Evolutionary conservation across 2,329 filamentous ascomycete species (phyloP), one percentile per base, ranked within the genome.

Genomic region (Chrysosporium keratinophilum): DNA sequence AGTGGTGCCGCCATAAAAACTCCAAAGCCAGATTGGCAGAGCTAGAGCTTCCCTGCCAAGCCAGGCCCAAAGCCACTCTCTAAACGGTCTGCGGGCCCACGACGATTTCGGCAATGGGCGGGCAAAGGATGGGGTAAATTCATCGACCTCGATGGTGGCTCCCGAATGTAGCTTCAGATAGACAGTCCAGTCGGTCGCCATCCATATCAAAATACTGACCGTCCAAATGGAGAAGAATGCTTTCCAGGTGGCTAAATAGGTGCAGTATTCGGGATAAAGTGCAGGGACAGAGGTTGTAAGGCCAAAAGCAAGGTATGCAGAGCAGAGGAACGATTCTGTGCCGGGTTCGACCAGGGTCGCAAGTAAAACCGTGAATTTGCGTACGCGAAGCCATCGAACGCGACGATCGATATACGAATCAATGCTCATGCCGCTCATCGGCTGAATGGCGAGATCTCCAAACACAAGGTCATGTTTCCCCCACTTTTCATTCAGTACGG

Each of bases 341-440:
- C 89, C 90, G 0, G 91, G 93, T 66, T 98, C 93, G 2, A 96
- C 87, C 1, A 96, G 74, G 0, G 94, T 97, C 0, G 93, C 94
- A 0, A 85, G 75, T 1, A 88, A 78, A 12, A 98, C 93, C 0
- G 91, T 96, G 74, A 88, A 97, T 68, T 98, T 98, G 44, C 93
- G 78, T 1, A 95, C 94, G 5, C 93, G 81, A 20, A 97, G 75
- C 93, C 93, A 98, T 50, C 93, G 80, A 3, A 90, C 84, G 20
- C 93, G 80, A 11, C 93, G 83, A 4, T 84, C 85, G 44, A 87
- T 78, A 65, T 95, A 97, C 28, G 87, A 83, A 3, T 68, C 65
- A 0, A 95, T 76, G 1, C 85, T 83, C 79, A 95, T 94, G 60
- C 81, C 80, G 2, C 84, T 82, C 71, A 95, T 87, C 37, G 94